Evolutionary conservation across 768 basidiomycete genomes (phyloP).

Genomic region (Xerocomus potaroensis): DNA sequence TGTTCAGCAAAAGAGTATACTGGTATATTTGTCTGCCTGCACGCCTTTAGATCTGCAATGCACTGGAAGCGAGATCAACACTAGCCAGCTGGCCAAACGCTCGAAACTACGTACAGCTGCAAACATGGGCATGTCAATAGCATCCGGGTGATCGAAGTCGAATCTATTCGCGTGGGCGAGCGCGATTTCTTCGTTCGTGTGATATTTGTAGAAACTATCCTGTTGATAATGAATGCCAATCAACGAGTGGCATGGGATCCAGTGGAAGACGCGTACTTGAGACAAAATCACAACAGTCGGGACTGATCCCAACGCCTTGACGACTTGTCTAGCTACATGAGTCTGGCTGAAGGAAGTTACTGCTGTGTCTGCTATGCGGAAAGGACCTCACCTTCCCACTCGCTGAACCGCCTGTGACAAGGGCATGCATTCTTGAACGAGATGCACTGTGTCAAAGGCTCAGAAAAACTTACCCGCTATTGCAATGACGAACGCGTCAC

Average conservation of each 20-base stretch:
- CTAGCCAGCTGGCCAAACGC: neutral
- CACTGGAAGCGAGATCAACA: constrained; percentile 48
- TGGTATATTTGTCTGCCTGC: constrained; percentile 83
- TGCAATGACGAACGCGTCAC: constrained; percentile 79
- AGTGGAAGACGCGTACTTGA: constrained; percentile 45
- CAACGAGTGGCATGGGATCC: neutral
- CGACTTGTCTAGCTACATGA: constrained; percentile 80
- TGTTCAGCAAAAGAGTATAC: constrained; percentile 93
- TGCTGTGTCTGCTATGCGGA: neutral
- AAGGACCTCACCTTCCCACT: constrained; percentile 70
- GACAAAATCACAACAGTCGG: constrained; percentile 89
- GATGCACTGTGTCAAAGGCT: neutral
- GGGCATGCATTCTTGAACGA: neutral
- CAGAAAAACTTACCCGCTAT: constrained; percentile 60
- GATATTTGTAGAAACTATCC: constrained; percentile 93
- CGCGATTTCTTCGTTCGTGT: constrained; percentile 71
- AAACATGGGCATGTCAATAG: constrained; percentile 88
- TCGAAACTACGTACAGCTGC: constrained; percentile 51
- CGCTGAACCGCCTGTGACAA: constrained; percentile 66
- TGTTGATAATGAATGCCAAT: constrained; percentile 26
- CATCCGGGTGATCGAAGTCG: constrained; percentile 90
- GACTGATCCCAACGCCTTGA: constrained; percentile 74
- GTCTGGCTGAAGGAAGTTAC: constrained; percentile 45
- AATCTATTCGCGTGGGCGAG: constrained; percentile 78
- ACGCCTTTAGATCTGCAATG: constrained; percentile 77